Evolutionary conservation across 192 early-diverging fungal species (phyloP), one percentile per base, ranked within the genome.

Genomic region (Chytriomyces hyalinus): DNA sequence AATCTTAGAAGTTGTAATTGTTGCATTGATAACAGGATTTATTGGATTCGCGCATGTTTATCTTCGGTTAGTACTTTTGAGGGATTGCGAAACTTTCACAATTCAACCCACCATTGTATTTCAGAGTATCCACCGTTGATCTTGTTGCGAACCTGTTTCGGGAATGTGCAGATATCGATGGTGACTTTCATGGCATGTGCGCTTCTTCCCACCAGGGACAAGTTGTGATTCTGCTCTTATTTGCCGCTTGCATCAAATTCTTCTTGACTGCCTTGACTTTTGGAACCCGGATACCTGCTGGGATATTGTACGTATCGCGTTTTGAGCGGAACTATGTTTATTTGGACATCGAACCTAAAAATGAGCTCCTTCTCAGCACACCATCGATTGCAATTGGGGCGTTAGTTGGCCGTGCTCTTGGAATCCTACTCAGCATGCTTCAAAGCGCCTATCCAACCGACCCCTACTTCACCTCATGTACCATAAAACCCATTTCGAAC

Each of bases 371-470:
- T 49, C 90, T 93, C 10, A 96, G 95, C 84, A 88, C 97, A n/a
- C 98, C 98, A 1, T 91, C 93, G 43, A 94, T 99, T 91, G 93
- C 94, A 7, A 89, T 98, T 48, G 98, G 98, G 8, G 97, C 98
- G 0, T 88, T 92, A 11, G 91, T 95, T 63, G 97, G 97, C 0
- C 88, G 97, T 6, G 92, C 93, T 67, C 78, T 97, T n/a, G 97
- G 96, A 11, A 89, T 97, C 36, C 64, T 93, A 2, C 90, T 94
- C 76, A 91, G 93, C 69, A 81, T 85, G 46, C 73, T 93, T 63
- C 92, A 93, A 61, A 61, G 78, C 70, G 53, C 73, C 6, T 70
- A 80, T 89, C 95, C 65, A 66, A 86, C 68, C 83, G 88, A 78
- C 78, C 82, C 84, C 61, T 70, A 95, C 57, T 97, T 97, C 81